Conservation (phyloP, 441 rosid species). For the Populus trichocarpa region DNA sequence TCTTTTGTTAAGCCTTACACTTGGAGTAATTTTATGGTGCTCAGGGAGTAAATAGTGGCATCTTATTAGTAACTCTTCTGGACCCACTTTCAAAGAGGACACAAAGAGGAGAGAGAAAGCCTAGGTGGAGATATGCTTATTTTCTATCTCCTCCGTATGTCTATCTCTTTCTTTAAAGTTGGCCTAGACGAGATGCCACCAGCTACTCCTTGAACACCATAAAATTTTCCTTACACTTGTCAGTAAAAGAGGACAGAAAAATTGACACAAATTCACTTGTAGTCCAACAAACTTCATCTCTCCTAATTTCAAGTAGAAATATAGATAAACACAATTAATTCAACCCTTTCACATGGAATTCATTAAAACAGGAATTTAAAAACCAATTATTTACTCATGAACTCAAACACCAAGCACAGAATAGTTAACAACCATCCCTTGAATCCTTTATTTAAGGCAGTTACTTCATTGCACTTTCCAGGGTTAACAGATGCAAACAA, state of each 20-base stretch:
- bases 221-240: background rate
- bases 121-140: background rate
- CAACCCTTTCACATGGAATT: background rate
- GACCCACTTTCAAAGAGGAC: background rate
- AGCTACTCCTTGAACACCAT: background rate
- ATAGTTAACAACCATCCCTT: background rate
- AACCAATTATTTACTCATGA: background rate
- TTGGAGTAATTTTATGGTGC: background rate
- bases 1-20: background rate
- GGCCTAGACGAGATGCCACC: background rate
- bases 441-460: background rate
- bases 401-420: background rate
- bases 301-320: background rate
- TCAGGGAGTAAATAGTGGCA: background rate
- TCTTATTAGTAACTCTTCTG: background rate
- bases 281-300: background rate
- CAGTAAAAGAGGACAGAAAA: background rate
- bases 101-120: background rate
- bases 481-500: background rate
- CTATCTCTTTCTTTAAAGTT: background rate
- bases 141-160: background rate
- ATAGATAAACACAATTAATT: background rate
- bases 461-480: background rate
- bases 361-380: background rate
- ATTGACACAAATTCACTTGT: background rate